A percentile compares a stretch with the other conserved stretches of the same genome.
phyloP scores from a whole-genome alignment of 495 filamentous ascomycete genomes.

The Xylaria curta region DNA sequence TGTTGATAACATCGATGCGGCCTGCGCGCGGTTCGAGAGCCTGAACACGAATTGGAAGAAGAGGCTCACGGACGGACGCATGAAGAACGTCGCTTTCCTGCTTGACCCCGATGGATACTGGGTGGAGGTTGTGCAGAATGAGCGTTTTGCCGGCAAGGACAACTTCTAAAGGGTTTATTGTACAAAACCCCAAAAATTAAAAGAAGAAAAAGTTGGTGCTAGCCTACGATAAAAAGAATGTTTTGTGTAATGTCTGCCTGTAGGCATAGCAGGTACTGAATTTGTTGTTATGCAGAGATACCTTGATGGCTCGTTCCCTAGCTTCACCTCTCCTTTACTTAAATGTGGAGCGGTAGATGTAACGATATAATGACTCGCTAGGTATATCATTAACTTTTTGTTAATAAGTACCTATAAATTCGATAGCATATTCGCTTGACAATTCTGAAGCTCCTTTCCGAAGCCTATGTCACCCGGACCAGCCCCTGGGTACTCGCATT shows the following conservation, averaged over 20 bases:
- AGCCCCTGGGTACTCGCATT: too few species aligned
- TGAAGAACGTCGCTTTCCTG: slow-evolving; percentile 95
- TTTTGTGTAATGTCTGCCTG: not conserved
- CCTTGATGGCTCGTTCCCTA: slow-evolving; percentile 1
- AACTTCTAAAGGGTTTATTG: slow-evolving; percentile 48
- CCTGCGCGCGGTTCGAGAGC: slow-evolving; percentile 83
- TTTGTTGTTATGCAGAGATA: not conserved
- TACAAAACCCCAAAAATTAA: too few species aligned
- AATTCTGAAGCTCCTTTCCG: not conserved
- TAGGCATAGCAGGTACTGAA: not conserved
- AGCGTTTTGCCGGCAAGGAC: slow-evolving; percentile 58
- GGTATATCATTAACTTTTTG: not conserved
- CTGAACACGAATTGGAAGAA: slow-evolving; percentile 91
- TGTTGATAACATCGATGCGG: slow-evolving; percentile 88
- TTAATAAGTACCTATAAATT: not conserved
- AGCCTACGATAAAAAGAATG: not conserved
- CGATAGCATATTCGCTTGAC: not conserved
- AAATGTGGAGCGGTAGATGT: not conserved
- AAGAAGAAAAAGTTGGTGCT: not conserved
- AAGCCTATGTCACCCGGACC: too few species aligned
- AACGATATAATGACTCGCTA: not conserved
- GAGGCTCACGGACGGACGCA: slow-evolving; percentile 85
- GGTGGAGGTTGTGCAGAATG: slow-evolving; percentile 88
- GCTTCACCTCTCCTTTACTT: not conserved
- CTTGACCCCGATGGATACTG: slow-evolving; percentile 93